Conservation (phyloP, 2,329 filamentous ascomycete species). For the Stagonosporopsis tanaceti region DNA sequence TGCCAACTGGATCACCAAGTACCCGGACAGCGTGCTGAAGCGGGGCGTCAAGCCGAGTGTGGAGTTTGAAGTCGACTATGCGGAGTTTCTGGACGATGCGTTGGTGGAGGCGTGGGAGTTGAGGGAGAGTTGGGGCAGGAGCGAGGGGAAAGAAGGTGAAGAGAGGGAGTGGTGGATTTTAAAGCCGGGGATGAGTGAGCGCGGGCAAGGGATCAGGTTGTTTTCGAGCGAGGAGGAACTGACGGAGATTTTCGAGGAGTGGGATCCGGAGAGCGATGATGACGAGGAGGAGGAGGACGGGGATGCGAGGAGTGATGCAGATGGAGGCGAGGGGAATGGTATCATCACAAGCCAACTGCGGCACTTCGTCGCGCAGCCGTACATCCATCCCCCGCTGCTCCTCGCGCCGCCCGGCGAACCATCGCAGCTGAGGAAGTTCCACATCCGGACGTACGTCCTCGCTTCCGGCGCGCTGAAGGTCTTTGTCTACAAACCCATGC, state of each 20-base stretch:
- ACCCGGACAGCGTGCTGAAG: slow-evolving; percentile 73
- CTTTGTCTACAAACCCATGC: slow-evolving; percentile 89
- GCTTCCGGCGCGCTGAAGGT: slow-evolving; percentile 79
- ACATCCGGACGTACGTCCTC: slow-evolving; percentile 91
- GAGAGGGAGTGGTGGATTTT: slow-evolving; percentile 92
- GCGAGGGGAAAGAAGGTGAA: slow-evolving; percentile 60
- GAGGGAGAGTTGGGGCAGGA: slow-evolving; percentile 76
- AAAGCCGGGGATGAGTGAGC: slow-evolving; percentile 97
- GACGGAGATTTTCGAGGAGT: slow-evolving; percentile 87
- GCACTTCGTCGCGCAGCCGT: slow-evolving; percentile 95
- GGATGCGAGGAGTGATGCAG: slow-evolving; percentile 44
- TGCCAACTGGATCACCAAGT: slow-evolving; percentile 84
- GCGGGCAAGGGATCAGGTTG: slow-evolving; percentile 89
- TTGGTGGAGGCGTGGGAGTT: slow-evolving; percentile 90
- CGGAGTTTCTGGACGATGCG: slow-evolving; percentile 94
- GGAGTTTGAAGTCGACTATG: slow-evolving; percentile 93
- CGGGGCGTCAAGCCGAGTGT: slow-evolving; percentile 79
- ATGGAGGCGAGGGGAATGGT: slow-evolving; percentile 52
- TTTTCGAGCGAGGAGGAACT: slow-evolving; percentile 87
- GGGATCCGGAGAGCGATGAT: slow-evolving; percentile 79
- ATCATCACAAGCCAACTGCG: slow-evolving; percentile 90
- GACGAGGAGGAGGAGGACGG: slow-evolving; percentile 59
- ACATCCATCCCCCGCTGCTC: slow-evolving; percentile 88
- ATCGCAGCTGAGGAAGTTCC: slow-evolving; percentile 76
- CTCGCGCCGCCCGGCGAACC: slow-evolving; percentile 55